Base-by-base conservation (phyloP, 768 basidiomycete species). In the Tricholoma matsutake region DNA sequence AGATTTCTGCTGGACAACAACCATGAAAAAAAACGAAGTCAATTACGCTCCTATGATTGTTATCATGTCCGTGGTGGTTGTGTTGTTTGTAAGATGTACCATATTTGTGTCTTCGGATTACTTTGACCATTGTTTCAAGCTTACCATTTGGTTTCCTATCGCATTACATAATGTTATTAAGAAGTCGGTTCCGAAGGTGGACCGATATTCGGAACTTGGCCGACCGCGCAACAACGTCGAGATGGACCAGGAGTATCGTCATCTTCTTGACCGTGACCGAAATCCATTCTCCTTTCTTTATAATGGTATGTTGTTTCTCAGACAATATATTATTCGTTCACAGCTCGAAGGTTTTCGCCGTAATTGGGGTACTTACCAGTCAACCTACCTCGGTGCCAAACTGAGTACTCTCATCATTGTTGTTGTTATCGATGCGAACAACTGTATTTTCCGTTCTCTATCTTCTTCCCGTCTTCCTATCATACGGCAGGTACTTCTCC, bases 1-100 rank as follows among this genome's bases (percentile, higher is more conserved):
- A 54, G 87, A 91, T 70, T 90, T 90, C 64, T 92, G 89, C 71
- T 92, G 83, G 76, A 90, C 87, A 3, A 92, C 91, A 0, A 91
- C 89, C 0, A 88, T 91, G 87, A 80, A 81, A 58, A 77, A 79
- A 39, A 84, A 88, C 61, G 78, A 86, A 68, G 73, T 90, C 61
- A 92, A 92, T 68, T 87, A 80, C 64, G 89, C 89, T 0, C 86
- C 86, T 25, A 65, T 83, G 3, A 70, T 90, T 18, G 72, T 92
- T 4, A 78, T 85, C n/a, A 67, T 88, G 25, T 82, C 89, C 0
- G 65, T 78, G 0, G 49, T 86, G 10, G 81, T 83, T 3, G 74
- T 91, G 37, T 59, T 72, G 11, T 70, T 79, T 61, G 87, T 90
- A 62, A 69, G 86, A 72, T 25, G 43, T 35, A 58, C 29, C 25